phyloP scores from a whole-genome alignment of 345 rosid species.

The Sonneratia alba region DNA sequence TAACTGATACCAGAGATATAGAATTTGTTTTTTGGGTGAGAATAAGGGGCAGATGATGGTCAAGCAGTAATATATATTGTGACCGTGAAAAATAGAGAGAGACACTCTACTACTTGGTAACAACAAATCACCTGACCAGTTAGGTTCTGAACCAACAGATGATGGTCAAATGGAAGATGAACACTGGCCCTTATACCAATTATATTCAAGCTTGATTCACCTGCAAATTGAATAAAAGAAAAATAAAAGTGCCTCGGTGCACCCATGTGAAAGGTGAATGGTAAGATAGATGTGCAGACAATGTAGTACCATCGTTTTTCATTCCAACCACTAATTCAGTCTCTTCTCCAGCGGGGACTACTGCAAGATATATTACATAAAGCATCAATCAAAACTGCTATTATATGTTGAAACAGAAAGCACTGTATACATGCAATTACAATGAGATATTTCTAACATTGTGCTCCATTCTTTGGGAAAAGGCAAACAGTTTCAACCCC shows the following conservation, averaged over 20 bases:
- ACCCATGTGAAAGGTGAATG: slow-evolving; percentile 4
- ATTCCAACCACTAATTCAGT: slow-evolving; percentile 74
- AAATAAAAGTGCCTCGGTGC: neutral
- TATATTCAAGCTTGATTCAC: slow-evolving; percentile 45
- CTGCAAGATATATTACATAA: slow-evolving; percentile 25
- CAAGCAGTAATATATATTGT: neutral
- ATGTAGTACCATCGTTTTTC: slow-evolving; percentile 65
- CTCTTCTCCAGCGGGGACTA: slow-evolving; percentile 69
- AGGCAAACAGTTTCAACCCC: slow-evolving; percentile 56
- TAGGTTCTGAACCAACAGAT: slow-evolving; percentile 68
- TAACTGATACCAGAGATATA: too few relatives aligned
- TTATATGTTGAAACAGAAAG: neutral
- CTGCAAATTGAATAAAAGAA: slow-evolving; percentile 25
- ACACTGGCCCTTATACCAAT: slow-evolving; percentile 68
- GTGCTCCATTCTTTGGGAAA: slow-evolving; percentile 74
- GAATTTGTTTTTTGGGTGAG: too few relatives aligned
- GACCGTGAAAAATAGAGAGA: neutral
- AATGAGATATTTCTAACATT: slow-evolving; percentile 23
- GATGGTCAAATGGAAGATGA: slow-evolving; percentile 74
- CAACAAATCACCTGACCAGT: slow-evolving; percentile 50
- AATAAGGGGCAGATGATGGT: too few relatives aligned
- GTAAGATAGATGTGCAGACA: neutral
- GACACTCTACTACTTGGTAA: neutral
- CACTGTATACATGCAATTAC: neutral
- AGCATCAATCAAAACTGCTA: neutral